Evolutionary conservation across 495 filamentous ascomycete genomes (phyloP).

Genomic region (Penicilliopsis zonata): DNA sequence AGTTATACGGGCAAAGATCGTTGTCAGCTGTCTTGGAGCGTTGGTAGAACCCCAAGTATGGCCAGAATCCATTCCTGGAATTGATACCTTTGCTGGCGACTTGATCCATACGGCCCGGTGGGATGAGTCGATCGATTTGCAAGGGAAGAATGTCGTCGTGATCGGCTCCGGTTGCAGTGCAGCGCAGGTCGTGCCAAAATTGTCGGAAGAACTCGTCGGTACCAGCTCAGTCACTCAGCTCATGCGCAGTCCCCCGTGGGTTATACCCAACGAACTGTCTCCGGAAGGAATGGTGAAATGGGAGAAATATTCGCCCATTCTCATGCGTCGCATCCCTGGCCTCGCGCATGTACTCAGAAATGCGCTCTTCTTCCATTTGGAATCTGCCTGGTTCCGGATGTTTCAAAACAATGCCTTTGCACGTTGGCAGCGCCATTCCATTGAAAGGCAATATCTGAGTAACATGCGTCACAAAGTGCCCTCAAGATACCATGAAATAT

Average conservation of each 20-base stretch:
- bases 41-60: constrained; percentile 39
- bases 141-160: constrained; percentile 43
- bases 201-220: constrained; percentile 24
- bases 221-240: constrained; percentile 50
- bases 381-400: constrained; percentile 22
- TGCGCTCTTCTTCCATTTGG: constrained; percentile 20
- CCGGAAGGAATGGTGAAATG: constrained; percentile 16
- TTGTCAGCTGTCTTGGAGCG: constrained; percentile 43
- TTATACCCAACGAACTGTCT: constrained; percentile 26
- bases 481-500: constrained; percentile 49
- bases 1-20: constrained; percentile 40
- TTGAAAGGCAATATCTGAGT: constrained; percentile 26
- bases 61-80: constrained; percentile 39
- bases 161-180: constrained; percentile 51
- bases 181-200: constrained; percentile 30
- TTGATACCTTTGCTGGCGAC: constrained; percentile 40
- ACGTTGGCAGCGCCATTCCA: constrained; percentile 12
- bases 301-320: constrained; percentile 25
- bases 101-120: constrained; percentile 50
- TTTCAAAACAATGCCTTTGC: constrained; percentile 17
- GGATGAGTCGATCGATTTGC: constrained; percentile 31
- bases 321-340: constrained; percentile 35
- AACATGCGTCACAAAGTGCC: constrained; percentile 41
- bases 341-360: constrained; percentile 19
- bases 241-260: constrained; percentile 54